These are phyloP conservation scores for Wallacemonas rigidus DNA, from an alignment of 208 protist genomes.

Conservation along the genomic window DNA sequence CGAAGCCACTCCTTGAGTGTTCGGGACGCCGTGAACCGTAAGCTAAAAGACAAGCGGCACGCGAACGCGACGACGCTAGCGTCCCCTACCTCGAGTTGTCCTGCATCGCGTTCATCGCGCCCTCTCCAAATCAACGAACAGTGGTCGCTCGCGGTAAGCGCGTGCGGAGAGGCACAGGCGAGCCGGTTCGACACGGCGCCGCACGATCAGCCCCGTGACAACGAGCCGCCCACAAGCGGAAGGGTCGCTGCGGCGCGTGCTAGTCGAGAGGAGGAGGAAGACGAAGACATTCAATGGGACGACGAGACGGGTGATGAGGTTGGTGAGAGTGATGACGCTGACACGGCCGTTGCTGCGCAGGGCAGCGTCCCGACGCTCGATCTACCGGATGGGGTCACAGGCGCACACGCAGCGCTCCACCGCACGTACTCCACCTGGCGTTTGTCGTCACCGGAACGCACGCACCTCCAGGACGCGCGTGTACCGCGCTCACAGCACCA, in stretches of 20 bases:
- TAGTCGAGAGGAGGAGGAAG: too few species aligned
- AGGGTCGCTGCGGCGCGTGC: too few species aligned
- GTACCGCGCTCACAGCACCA: neutral
- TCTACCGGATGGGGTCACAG: conserved; percentile 14
- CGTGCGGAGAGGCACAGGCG: too few species aligned
- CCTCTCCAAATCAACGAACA: too few species aligned
- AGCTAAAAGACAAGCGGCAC: neutral
- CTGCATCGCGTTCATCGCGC: too few species aligned
- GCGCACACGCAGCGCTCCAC: neutral
- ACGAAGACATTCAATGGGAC: too few species aligned
- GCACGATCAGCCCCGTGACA: too few species aligned
- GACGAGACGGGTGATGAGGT: neutral
- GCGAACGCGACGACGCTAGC: neutral
- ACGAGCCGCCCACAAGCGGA: too few species aligned
- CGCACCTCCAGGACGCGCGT: neutral
- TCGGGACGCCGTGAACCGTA: neutral
- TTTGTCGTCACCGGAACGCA: neutral
- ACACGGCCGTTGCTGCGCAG: neutral
- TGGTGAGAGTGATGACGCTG: neutral
- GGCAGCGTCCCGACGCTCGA: neutral
- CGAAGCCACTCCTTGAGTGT: neutral
- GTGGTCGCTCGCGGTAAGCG: too few species aligned
- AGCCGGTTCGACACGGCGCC: too few species aligned
- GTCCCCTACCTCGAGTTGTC: too few species aligned
- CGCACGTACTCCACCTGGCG: conserved; percentile 9